These are phyloP conservation scores for Zizania latifolia DNA, from an alignment of 176 grass and related monocot species.

Conservation along the genomic window DNA sequence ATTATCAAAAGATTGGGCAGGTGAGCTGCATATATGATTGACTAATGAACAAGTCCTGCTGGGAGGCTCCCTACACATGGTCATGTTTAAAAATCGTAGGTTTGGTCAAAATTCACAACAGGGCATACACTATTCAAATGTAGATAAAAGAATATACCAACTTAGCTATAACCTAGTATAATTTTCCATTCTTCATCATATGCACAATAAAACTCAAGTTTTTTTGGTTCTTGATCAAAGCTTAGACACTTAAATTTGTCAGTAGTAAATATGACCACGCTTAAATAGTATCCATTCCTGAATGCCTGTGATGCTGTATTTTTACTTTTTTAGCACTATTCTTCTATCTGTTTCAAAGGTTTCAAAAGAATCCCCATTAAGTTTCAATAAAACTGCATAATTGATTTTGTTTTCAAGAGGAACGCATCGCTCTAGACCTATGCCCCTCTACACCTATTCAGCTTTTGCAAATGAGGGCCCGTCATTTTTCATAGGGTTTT, in stretches of 20 bases:
- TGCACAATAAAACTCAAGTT: neutral
- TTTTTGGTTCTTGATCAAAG: constrained; percentile 26
- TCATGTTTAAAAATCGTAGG: constrained; percentile 42
- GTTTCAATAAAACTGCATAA: neutral
- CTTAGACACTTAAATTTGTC: neutral
- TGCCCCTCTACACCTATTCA: neutral
- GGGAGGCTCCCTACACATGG: too few relatives aligned
- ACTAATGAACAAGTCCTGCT: constrained; percentile 36
- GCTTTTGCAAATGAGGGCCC: constrained; percentile 3
- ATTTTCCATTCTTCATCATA: too few relatives aligned
- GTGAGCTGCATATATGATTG: constrained; percentile 46
- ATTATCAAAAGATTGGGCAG: constrained; percentile 45
- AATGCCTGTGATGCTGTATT: neutral
- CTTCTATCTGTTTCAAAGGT: neutral
- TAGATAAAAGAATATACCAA: neutral
- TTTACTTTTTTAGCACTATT: neutral
- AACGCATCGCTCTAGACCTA: neutral
- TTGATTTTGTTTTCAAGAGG: neutral
- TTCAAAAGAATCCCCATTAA: neutral
- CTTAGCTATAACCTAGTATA: neutral
- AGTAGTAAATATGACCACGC: neutral
- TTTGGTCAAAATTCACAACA: constrained; percentile 32
- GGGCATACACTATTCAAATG: constrained; percentile 26
- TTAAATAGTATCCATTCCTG: neutral
- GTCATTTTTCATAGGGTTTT: constrained; percentile 28